Evolutionary conservation across 805 yeast species (phyloP).

Genomic region (Saccharomycopsis javanensis): DNA sequence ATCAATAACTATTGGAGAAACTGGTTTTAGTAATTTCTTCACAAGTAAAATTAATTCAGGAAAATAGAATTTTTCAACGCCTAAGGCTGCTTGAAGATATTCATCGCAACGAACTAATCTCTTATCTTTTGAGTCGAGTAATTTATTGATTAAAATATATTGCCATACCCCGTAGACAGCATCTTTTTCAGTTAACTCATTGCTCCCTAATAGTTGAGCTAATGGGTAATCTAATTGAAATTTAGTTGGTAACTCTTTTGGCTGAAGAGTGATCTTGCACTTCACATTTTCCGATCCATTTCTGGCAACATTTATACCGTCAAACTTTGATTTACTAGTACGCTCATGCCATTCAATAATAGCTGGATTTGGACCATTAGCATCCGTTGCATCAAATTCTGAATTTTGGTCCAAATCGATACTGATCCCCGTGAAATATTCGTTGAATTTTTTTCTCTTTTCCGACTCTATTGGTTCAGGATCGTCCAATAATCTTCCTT

Average conservation of each 20-base stretch:
- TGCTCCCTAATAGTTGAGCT: constrained; percentile 61
- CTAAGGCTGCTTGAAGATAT: constrained; percentile 35
- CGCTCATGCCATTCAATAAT: constrained; percentile 83
- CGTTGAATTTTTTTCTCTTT: constrained; percentile 54
- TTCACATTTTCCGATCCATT: constrained; percentile 57
- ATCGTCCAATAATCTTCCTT: constrained; percentile 66
- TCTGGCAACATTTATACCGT: constrained; percentile 82
- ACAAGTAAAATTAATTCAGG: constrained; percentile 57
- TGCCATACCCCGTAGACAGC: constrained; percentile 74
- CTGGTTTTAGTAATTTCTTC: constrained; percentile 59
- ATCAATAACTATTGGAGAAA: constrained; percentile 69
- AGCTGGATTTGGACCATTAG: constrained; percentile 21
- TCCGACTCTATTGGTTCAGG: constrained; percentile 38
- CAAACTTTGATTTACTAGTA: constrained; percentile 46
- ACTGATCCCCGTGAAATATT: constrained; percentile 74
- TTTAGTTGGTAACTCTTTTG: constrained; percentile 63
- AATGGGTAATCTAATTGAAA: constrained; percentile 56
- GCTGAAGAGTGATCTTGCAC: constrained; percentile 69
- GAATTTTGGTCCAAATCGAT: constrained; percentile 48
- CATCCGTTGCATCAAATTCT: constrained; percentile 19
- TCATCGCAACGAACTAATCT: constrained; percentile 44
- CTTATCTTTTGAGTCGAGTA: constrained; percentile 49
- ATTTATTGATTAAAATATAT: constrained; percentile 58
- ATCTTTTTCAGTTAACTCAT: constrained; percentile 79
- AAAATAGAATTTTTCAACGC: constrained; percentile 47